A percentile compares a stretch with the other conserved stretches of the same genome.
Evolutionary conservation across 352 stramenopile genomes (phyloP).

Genomic region (Pythium utonaiense): DNA sequence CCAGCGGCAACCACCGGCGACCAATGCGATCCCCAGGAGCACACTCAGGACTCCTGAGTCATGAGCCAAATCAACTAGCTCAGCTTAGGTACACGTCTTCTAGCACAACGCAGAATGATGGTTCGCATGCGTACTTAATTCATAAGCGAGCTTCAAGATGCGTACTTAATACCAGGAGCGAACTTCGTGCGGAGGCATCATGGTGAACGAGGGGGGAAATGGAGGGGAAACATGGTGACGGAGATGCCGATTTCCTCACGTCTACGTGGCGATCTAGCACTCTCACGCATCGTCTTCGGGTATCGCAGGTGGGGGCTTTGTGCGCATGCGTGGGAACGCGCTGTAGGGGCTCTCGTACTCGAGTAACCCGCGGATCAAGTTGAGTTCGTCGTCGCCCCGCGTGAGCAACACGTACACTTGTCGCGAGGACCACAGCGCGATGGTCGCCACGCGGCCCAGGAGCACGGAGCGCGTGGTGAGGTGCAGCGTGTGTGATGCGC

Average conservation of each 20-base stretch:
- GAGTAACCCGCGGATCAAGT: conserved; percentile 9
- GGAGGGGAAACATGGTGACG: background rate
- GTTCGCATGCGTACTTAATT: no score
- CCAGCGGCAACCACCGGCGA: background rate
- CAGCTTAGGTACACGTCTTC: no score
- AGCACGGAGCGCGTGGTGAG: conserved; percentile 10
- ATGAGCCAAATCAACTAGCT: no score
- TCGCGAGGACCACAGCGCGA: conserved; percentile 10
- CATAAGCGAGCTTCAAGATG: no score
- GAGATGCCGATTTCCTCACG: background rate
- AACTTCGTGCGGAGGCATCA: background rate
- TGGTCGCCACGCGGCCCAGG: conserved; percentile 10
- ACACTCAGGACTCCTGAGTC: no score
- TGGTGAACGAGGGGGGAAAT: background rate
- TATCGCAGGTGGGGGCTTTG: background rate
- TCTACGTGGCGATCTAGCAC: background rate
- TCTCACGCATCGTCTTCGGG: background rate
- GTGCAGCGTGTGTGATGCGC: background rate
- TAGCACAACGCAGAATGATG: no score
- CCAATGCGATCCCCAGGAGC: no score
- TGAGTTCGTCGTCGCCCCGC: conserved; percentile 7
- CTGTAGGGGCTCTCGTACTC: conserved; percentile 10
- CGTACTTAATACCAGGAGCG: background rate
- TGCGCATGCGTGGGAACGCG: conserved; percentile 1
- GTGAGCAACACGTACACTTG: conserved; percentile 4